Conservation (phyloP, 2,329 filamentous ascomycete species). For the Penicillium sp. region DNA sequence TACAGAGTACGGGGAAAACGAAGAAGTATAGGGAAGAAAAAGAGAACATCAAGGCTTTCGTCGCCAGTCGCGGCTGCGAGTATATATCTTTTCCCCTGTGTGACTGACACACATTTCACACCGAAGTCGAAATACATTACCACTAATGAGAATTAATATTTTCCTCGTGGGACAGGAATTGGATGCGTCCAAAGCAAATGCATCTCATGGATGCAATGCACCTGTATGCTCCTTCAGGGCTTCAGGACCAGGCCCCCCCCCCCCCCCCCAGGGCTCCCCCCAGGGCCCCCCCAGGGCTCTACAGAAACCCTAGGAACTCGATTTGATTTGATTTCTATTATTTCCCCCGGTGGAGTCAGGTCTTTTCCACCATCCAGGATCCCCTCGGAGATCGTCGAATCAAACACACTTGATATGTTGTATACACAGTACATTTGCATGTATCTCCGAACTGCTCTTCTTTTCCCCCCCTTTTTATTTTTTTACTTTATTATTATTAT, state of each 20-base stretch:
- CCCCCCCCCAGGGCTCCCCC: no score
- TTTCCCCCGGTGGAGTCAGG: conserved; percentile 9
- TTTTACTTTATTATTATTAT: background rate
- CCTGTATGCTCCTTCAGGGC: conserved; percentile 4
- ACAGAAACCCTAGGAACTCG: no score
- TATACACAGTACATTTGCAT: conserved; percentile 5
- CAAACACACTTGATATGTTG: background rate
- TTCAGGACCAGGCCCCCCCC: background rate
- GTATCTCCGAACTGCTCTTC: conserved; percentile 15
- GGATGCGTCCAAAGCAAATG: conserved; percentile 10
- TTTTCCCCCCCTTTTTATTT: background rate
- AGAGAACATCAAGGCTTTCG: background rate
- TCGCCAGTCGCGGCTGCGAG: conserved; percentile 27
- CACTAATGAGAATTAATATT: conserved; percentile 8
- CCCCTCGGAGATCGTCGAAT: conserved; percentile 16
- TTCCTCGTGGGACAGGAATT: conserved; percentile 13
- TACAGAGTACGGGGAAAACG: background rate
- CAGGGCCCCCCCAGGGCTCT: no score
- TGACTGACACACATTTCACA: conserved; percentile 11
- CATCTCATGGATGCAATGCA: conserved; percentile 11
- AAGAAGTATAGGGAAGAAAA: background rate
- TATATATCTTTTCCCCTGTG: conserved; percentile 7
- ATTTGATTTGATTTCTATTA: background rate
- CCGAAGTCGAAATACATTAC: conserved; percentile 11
- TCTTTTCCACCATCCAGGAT: conserved; percentile 15